Evolutionary conservation across 768 basidiomycete species (phyloP), one percentile per base, ranked within the genome.

Genomic region (Termitomyces sp.): DNA sequence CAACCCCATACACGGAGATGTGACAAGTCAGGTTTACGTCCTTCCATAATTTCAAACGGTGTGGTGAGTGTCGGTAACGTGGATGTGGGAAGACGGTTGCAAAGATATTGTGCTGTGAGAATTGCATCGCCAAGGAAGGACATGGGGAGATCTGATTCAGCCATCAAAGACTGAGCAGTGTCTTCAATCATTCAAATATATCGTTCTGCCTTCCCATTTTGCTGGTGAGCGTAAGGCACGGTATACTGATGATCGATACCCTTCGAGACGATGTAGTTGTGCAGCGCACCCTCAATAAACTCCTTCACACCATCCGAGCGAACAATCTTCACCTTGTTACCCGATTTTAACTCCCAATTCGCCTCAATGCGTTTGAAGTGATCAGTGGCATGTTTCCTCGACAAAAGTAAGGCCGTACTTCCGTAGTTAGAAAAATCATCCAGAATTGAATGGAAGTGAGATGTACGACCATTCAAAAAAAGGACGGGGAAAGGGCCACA

Each of bases 201-300:
- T 0, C 66, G 56, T 44, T 76, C 70, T 3, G 62, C 65, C 40
- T 68, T 69, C 0, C 73, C 66, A 58, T 74, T 74, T 61, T 74
- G 71, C 5, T 66, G 64, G 43, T 74, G 71, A 0, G 69, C 65
- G 59, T 73, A 72, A 0, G 43, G 22, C 0, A 43, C 42, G 0
- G 32, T 44, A 3, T 10, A 14, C 20, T 54, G 53, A 7, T 39
- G 30, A 3, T 30, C 16, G 12, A 54, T 54, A 33, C 53, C 53
- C 12, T 26, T 43, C 2, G 3, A 7, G n/a, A 43, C 33, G 1
- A 54, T 2, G 12, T 54, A 42, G 27, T 43, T 20, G 0, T 42
- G n/a, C 0, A 54, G 20, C 2, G 42, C 27, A 5, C 53, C 53
- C 7, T 1, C 42, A 32, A 54, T 5, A 30, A 53, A 53, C 5